Conservation (phyloP, 495 filamentous ascomycete species). For the Thozetella sp. region DNA sequence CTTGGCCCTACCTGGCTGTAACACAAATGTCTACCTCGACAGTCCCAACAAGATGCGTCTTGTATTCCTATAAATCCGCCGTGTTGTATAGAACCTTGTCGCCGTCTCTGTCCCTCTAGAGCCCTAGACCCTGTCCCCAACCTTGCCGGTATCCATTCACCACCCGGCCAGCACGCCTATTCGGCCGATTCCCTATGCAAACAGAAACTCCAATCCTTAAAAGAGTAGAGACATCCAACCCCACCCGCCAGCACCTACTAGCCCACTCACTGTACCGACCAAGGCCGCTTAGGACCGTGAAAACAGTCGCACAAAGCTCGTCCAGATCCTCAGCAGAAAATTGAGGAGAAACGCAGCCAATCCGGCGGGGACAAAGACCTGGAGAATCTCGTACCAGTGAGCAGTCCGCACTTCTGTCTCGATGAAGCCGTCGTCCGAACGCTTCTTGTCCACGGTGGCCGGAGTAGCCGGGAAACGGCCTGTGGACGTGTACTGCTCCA, state of each 20-base stretch:
- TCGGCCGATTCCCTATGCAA: too few relatives aligned
- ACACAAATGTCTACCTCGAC: too few relatives aligned
- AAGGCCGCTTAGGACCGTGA: too few relatives aligned
- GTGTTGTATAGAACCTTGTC: too few relatives aligned
- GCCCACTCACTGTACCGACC: neutral
- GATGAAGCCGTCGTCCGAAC: slow-evolving; percentile 35
- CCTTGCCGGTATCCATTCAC: too few relatives aligned
- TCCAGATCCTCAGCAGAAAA: slow-evolving; percentile 25
- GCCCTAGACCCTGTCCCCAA: too few relatives aligned
- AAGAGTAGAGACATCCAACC: neutral
- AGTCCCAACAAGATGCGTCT: too few relatives aligned
- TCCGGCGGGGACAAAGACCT: slow-evolving; percentile 47
- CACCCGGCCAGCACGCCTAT: too few relatives aligned
- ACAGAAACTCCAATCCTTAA: neutral
- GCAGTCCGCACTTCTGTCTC: slow-evolving; percentile 50
- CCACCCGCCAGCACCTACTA: neutral
- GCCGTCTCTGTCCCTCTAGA: too few relatives aligned
- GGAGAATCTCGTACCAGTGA: slow-evolving; percentile 48
- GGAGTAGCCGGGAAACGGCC: slow-evolving; percentile 64
- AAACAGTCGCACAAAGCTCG: slow-evolving; percentile 7
- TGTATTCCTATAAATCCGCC: too few relatives aligned
- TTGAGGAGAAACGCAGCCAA: slow-evolving; percentile 32
- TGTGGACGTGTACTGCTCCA: slow-evolving; percentile 69
- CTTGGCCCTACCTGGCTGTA: too few relatives aligned
- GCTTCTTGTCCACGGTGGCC: slow-evolving; percentile 23